Conservation (phyloP, 1,284 basidiomycete species). For the Puccinia coronata region DNA sequence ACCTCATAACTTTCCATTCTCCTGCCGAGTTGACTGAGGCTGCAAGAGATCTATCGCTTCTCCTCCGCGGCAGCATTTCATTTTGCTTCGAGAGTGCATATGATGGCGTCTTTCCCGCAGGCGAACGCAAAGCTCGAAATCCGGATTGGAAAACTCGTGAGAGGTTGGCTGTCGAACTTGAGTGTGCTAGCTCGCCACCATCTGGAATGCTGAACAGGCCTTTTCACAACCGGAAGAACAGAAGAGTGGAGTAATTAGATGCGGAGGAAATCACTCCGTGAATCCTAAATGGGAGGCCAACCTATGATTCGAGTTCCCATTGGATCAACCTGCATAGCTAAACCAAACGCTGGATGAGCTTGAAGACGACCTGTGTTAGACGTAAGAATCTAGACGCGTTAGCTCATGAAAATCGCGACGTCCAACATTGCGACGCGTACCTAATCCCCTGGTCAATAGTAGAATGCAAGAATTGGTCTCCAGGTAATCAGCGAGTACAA, state of each 20-base stretch:
- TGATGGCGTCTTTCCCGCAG: not conserved
- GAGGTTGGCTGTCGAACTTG: not conserved
- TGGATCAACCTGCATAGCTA: slow-evolving; percentile 13
- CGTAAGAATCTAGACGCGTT: not conserved
- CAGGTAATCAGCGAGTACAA: slow-evolving; percentile 3
- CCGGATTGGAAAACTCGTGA: not conserved
- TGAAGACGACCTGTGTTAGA: not conserved
- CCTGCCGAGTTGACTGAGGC: not conserved
- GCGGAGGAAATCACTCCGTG: not conserved
- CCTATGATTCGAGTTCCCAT: slow-evolving; percentile 14
- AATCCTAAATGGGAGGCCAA: not conserved
- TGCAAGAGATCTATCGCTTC: not conserved
- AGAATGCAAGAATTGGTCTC: not conserved
- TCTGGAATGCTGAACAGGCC: not conserved
- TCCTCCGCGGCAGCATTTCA: not conserved
- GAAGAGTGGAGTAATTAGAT: not conserved
- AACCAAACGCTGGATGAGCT: slow-evolving; percentile 3
- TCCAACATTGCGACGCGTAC: not conserved
- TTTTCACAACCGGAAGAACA: not conserved
- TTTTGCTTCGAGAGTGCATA: not conserved
- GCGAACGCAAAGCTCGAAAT: not conserved
- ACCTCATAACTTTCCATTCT: slow-evolving; percentile 11
- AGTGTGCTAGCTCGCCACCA: not conserved
- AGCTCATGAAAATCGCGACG: not conserved
- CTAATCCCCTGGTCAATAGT: not conserved